Conservation (phyloP, 1,139 yeast species). For the Yamadazyma spencermartinsiae region DNA sequence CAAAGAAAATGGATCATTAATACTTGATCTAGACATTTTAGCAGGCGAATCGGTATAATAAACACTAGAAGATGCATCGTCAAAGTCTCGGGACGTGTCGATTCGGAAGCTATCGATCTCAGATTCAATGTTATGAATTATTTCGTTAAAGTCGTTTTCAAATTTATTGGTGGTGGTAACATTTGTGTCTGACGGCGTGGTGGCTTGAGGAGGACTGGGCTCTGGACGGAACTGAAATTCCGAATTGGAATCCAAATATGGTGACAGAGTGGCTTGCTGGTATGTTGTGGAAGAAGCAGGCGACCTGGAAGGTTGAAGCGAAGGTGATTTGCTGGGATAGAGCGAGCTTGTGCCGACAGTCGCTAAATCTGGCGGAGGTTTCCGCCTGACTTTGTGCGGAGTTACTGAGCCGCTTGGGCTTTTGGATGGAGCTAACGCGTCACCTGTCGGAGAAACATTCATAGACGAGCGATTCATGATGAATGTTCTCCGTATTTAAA, state of each 20-base stretch:
- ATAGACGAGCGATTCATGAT: not conserved
- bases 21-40: slow-evolving; percentile 5
- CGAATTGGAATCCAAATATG: slow-evolving; percentile 3
- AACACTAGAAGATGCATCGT: slow-evolving; percentile 4
- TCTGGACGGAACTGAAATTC: not conserved
- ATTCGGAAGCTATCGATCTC: slow-evolving; percentile 11
- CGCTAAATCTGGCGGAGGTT: slow-evolving; percentile 14
- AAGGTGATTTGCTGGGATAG: too few species aligned
- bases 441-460: not conserved
- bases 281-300: slow-evolving; percentile 5
- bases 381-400: slow-evolving; percentile 8
- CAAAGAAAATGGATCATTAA: slow-evolving; percentile 3
- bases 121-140: slow-evolving; percentile 12
- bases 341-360: not conserved
- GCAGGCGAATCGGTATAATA: slow-evolving; percentile 7
- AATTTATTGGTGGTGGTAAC: slow-evolving; percentile 1
- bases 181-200: slow-evolving; percentile 1
- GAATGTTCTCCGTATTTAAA: not conserved
- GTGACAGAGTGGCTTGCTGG: not conserved
- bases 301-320: too few species aligned
- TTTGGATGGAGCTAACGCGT: not conserved
- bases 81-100: slow-evolving; percentile 1
- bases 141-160: slow-evolving; percentile 9
- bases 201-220: not conserved
- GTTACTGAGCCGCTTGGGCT: not conserved